Evolutionary conservation across 257 asterid species (phyloP).

Genomic region (Plantago ovata): DNA sequence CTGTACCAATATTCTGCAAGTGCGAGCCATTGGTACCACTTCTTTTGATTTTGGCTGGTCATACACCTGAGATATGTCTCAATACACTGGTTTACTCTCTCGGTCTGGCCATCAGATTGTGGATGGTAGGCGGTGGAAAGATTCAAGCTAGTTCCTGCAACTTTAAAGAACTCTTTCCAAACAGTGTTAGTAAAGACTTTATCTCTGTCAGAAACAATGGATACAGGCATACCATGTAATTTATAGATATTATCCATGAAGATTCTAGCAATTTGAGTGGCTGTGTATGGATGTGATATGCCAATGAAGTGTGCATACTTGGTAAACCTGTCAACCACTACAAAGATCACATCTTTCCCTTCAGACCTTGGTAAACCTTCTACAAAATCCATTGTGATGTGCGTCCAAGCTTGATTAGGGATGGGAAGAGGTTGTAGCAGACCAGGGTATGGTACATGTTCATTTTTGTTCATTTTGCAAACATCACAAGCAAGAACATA

Average conservation of each 20-base stretch:
- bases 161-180: background rate
- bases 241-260: background rate
- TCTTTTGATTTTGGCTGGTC: background rate
- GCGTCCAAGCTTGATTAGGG: background rate
- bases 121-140: too few species aligned
- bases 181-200: background rate
- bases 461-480: background rate
- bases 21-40: background rate
- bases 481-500: background rate
- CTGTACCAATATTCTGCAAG: background rate
- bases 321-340: background rate
- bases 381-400: background rate
- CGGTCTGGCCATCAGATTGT: background rate
- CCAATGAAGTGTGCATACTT: too few species aligned
- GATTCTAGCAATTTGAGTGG: background rate
- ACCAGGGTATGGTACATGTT: background rate
- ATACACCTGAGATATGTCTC: background rate
- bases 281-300: background rate
- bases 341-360: background rate
- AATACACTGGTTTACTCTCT: too few species aligned
- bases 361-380: background rate
- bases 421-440: background rate
- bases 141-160: background rate
- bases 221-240: background rate
- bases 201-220: background rate